Evolutionary conservation across 371 early-diverging fungal genomes (phyloP).

Genomic region (Mortierella sp.): DNA sequence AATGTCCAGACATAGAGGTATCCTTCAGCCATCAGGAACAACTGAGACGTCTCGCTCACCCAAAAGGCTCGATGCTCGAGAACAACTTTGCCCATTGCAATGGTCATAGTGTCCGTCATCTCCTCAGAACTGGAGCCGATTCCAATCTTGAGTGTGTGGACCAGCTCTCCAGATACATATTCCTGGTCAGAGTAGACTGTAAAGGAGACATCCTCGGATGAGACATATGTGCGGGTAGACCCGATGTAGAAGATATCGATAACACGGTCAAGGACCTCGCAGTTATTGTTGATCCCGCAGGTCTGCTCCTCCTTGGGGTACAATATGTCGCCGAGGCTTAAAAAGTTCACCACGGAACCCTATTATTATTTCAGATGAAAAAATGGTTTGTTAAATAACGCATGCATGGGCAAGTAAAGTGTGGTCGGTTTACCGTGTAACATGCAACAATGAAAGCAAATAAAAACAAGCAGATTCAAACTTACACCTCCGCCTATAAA

Average conservation of each 20-base stretch:
- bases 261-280: not conserved
- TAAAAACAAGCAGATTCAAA: not conserved
- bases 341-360: not conserved
- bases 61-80: not conserved
- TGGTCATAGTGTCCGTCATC: not conserved
- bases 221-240: not conserved
- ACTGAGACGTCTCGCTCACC: not conserved
- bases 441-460: not conserved
- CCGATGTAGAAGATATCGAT: not conserved
- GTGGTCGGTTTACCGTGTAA: too few relatives aligned
- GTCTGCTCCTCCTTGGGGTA: not conserved
- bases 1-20: not conserved
- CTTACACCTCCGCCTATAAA: constrained; percentile 1
- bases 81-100: not conserved
- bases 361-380: not conserved
- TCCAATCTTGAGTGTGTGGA: not conserved
- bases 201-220: not conserved
- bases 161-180: not conserved
- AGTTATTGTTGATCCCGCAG: not conserved
- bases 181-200: not conserved
- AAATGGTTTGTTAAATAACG: not conserved
- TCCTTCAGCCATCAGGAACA: not conserved
- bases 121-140: not conserved
- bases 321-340: not conserved
- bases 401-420: not conserved